phyloP scores from a whole-genome alignment of 2,329 filamentous ascomycete species.

The Thermoascus crustaceus region DNA sequence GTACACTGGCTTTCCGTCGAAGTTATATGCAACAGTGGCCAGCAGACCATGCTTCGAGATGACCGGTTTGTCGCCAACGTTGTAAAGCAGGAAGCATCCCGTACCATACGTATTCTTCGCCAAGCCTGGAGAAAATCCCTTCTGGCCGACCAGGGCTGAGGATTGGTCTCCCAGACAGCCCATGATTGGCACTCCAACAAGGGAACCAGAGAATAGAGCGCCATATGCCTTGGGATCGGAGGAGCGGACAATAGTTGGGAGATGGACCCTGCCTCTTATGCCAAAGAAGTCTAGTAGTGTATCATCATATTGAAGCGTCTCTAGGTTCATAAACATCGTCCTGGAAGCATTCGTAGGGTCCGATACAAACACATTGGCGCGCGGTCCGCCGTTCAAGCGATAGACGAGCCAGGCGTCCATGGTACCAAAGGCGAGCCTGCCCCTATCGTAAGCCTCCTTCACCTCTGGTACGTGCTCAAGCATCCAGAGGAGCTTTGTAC shows the following conservation, averaged over 20 bases:
- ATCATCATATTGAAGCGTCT: slow-evolving; percentile 70
- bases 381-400: slow-evolving; percentile 62
- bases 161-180: slow-evolving; percentile 83
- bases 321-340: slow-evolving; percentile 89
- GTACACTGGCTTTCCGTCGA: slow-evolving; percentile 62
- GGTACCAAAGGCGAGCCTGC: slow-evolving; percentile 72
- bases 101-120: slow-evolving; percentile 91
- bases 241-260: slow-evolving; percentile 75
- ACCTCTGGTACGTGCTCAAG: slow-evolving; percentile 64
- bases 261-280: slow-evolving; percentile 61
- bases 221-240: slow-evolving; percentile 67
- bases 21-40: slow-evolving; percentile 78
- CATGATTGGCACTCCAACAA: slow-evolving; percentile 63
- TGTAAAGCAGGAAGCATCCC: slow-evolving; percentile 81
- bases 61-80: slow-evolving; percentile 75
- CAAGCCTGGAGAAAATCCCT: slow-evolving; percentile 70
- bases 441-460: slow-evolving; percentile 62
- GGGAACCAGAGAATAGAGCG: slow-evolving; percentile 50
- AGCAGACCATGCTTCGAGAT: slow-evolving; percentile 75
- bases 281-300: slow-evolving; percentile 69
- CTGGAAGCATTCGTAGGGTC: slow-evolving; percentile 81
- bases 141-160: slow-evolving; percentile 74
- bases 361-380: slow-evolving; percentile 66
- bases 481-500: slow-evolving; percentile 77
- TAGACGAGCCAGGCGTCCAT: slow-evolving; percentile 85